These are phyloP conservation scores for Trifolium dubium DNA, from an alignment of 306 rosid genomes.

Conservation along the genomic window DNA sequence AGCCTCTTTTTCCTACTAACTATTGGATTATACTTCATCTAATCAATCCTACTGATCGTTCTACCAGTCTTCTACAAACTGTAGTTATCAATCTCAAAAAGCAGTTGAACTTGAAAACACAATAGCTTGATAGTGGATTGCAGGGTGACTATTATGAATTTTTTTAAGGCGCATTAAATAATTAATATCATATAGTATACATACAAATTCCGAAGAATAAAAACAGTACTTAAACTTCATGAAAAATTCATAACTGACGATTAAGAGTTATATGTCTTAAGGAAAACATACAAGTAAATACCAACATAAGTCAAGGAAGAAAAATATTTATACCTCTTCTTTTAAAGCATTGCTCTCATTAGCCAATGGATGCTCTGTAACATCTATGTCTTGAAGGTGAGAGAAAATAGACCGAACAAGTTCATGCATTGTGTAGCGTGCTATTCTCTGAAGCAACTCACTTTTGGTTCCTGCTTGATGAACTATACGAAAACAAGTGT, in stretches of 20 bases:
- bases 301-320: not conserved
- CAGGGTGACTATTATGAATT: not conserved
- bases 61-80: not conserved
- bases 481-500: constrained; percentile 93
- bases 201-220: not conserved
- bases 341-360: constrained; percentile 55
- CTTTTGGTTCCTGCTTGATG: constrained; percentile 97
- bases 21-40: constrained; percentile 1
- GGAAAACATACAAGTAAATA: not conserved
- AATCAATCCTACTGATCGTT: not conserved
- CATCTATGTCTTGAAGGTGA: constrained; percentile 80
- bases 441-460: constrained; percentile 93
- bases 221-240: not conserved
- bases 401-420: constrained; percentile 88
- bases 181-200: not conserved
- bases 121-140: not conserved
- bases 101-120: not conserved
- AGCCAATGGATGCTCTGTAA: constrained; percentile 52
- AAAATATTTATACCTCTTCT: constrained; percentile 57
- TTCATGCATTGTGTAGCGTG: constrained; percentile 96
- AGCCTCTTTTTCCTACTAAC: not conserved
- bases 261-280: not conserved
- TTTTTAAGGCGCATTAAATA: not conserved
- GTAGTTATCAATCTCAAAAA: not conserved
- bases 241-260: not conserved